Base-by-base conservation (phyloP, 768 basidiomycete species). In the Dioszegia hungarica region DNA sequence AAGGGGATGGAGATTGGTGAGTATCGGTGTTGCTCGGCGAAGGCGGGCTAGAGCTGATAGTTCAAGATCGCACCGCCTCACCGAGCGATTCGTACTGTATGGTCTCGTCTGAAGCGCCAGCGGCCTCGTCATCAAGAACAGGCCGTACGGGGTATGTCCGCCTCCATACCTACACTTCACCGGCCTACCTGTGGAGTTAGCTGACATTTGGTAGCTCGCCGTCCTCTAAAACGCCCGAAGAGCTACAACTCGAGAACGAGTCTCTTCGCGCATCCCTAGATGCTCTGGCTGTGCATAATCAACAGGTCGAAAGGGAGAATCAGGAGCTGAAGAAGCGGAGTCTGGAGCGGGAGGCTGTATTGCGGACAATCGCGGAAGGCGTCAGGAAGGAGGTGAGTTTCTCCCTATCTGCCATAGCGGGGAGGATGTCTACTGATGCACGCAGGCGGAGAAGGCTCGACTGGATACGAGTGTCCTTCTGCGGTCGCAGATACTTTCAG, bases 191-290 rank as follows among this genome's bases (percentile, higher is more conserved):
- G 28, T 8, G 12, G 20, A 19, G 33, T 29, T 29, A 4, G 46
- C 34, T 47, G 27, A 34, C 19, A 6, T 5, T 6, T 22, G n/a
- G 19, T 25, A 56, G 51, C 20, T 55, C 59, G 10, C 34, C 59
- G 1, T 29, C 54, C 9, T 6, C 24, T 28, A 76, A 76, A 47
- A 74, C 75, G 3, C 60, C 67, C 5, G 75, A 76, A 60, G 75
- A 76, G 51, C 62, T 76, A 2, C 51, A 41, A 2, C 56, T 76
- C 20, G 75, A 76, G 55, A 76, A 76, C 41, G 61, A 56, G 24
- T 63, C 63, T 6, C 61, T 76, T 10, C 66, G 70, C 25, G 54
- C 62, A 1, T 70, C 68, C 6, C 61, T 76, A 6, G 75, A 76
- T 47, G 62, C 71, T 8, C 24, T 76, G 27, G 68, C 75, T 5